Conservation (phyloP, 306 rosid genomes). For the Gastrolobium bilobum region DNA sequence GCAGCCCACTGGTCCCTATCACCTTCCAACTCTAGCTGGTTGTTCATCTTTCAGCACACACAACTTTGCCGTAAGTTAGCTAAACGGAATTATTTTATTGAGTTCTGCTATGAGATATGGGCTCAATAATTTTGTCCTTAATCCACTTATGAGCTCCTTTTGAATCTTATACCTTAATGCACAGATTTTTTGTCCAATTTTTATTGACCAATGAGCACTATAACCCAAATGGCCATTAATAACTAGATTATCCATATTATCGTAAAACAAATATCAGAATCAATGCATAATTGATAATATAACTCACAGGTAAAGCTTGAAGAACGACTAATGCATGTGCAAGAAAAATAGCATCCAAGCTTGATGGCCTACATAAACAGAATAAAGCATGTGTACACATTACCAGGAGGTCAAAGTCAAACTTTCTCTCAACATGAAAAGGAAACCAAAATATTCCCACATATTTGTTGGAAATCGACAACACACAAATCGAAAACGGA, state of each 20-base stretch:
- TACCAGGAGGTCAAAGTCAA: constrained; percentile 30
- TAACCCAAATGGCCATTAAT: not conserved
- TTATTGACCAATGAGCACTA: constrained; percentile 3
- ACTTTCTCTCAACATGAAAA: constrained; percentile 6
- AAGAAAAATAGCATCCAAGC: constrained; percentile 86
- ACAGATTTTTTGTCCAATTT: constrained; percentile 26
- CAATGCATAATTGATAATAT: constrained; percentile 12
- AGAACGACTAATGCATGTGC: constrained; percentile 75
- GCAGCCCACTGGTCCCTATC: not conserved
- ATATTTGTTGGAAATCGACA: no score
- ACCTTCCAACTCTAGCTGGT: not conserved
- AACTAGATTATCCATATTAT: not conserved
- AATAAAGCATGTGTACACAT: constrained; percentile 37
- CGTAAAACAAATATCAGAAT: not conserved
- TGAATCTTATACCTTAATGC: not conserved
- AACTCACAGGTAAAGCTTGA: constrained; percentile 88
- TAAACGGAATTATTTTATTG: constrained; percentile 11
- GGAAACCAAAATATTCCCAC: constrained; percentile 1
- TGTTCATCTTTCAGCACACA: constrained; percentile 5
- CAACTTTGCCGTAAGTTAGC: not conserved
- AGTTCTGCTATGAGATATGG: constrained; percentile 2
- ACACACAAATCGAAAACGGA: no score
- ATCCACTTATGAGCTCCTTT: constrained; percentile 31
- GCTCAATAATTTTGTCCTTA: not conserved
- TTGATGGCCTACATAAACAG: constrained; percentile 73